Conservation (phyloP, 441 rosid genomes). For the Rhodomyrtus psidioides region DNA sequence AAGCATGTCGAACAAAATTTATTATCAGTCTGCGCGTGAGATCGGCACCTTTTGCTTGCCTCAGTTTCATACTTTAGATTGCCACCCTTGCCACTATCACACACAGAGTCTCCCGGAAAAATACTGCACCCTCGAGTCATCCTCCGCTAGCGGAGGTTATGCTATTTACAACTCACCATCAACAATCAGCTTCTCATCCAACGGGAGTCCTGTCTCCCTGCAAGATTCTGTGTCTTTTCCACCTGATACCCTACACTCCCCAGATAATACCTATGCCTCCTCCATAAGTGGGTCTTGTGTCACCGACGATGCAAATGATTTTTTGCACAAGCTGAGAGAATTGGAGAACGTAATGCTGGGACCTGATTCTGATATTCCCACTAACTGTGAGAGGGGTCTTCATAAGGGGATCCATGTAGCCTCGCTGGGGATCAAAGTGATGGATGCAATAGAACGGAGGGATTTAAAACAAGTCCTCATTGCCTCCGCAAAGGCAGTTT, state of each 20-base stretch:
- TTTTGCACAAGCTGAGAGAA: slow-evolving; percentile 65
- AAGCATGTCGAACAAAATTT: slow-evolving; percentile 35
- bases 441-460: slow-evolving; percentile 39
- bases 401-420: slow-evolving; percentile 1
- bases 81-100: slow-evolving; percentile 15
- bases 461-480: slow-evolving; percentile 66
- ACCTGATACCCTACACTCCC: slow-evolving; percentile 30
- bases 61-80: slow-evolving; percentile 27
- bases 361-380: slow-evolving; percentile 52
- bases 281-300: slow-evolving; percentile 59
- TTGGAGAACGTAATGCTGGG: slow-evolving; percentile 77
- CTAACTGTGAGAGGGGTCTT: slow-evolving; percentile 18
- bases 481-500: slow-evolving; percentile 68
- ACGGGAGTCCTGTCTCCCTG: slow-evolving; percentile 39
- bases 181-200: slow-evolving; percentile 31
- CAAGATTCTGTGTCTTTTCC: slow-evolving; percentile 36
- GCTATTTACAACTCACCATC: slow-evolving; percentile 30
- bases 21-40: slow-evolving; percentile 28
- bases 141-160: slow-evolving; percentile 32
- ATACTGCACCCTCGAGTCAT: slow-evolving; percentile 61
- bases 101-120: slow-evolving; percentile 27
- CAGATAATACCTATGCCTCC: slow-evolving; percentile 42
- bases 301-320: slow-evolving; percentile 56
- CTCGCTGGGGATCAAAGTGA: slow-evolving; percentile 30
- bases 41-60: slow-evolving; percentile 30